phyloP scores from a whole-genome alignment of 192 early-diverging fungal species.

The Paraglomus brasilianum region DNA sequence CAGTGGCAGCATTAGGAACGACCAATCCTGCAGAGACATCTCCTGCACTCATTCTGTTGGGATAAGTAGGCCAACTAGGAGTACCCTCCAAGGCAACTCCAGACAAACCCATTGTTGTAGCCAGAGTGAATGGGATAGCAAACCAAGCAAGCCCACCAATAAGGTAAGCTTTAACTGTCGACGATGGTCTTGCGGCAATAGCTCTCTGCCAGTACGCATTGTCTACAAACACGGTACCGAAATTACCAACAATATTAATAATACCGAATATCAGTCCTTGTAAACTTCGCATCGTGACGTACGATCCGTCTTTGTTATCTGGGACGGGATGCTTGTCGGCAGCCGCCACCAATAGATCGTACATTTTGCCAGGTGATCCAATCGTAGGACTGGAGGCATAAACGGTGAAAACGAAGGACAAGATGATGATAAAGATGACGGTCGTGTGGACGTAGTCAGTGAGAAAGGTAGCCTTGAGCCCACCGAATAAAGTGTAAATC shows the following conservation, averaged over 20 bases:
- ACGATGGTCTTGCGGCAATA: conserved; percentile 64
- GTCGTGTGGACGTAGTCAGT: conserved; percentile 72
- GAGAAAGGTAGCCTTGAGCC: conserved; percentile 73
- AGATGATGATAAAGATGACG: conserved; percentile 68
- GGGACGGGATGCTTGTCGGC: conserved; percentile 50
- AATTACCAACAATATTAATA: conserved; percentile 75
- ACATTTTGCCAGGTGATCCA: conserved; percentile 66
- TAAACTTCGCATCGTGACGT: conserved; percentile 63
- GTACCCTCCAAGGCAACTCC: conserved; percentile 63
- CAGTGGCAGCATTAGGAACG: conserved; percentile 63
- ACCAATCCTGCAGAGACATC: conserved; percentile 69
- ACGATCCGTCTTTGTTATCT: conserved; percentile 60
- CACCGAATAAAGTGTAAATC: conserved; percentile 64
- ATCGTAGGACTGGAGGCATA: conserved; percentile 59
- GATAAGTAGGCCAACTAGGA: conserved; percentile 52
- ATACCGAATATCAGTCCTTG: conserved; percentile 71
- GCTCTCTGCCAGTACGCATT: conserved; percentile 78
- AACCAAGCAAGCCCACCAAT: conserved; percentile 80
- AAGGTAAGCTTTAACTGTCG: conserved; percentile 67
- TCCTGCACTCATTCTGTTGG: conserved; percentile 46
- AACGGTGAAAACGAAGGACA: conserved; percentile 67
- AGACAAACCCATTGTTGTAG: conserved; percentile 68
- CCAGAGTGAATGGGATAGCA: conserved; percentile 70
- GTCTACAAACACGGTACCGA: conserved; percentile 74
- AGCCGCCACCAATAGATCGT: conserved; percentile 58